Percentiles rank a stretch among this genome's conserved stretches.
Conservation (phyloP, 2,329 filamentous ascomycete species). For the Colletotrichum eleusines region DNA sequence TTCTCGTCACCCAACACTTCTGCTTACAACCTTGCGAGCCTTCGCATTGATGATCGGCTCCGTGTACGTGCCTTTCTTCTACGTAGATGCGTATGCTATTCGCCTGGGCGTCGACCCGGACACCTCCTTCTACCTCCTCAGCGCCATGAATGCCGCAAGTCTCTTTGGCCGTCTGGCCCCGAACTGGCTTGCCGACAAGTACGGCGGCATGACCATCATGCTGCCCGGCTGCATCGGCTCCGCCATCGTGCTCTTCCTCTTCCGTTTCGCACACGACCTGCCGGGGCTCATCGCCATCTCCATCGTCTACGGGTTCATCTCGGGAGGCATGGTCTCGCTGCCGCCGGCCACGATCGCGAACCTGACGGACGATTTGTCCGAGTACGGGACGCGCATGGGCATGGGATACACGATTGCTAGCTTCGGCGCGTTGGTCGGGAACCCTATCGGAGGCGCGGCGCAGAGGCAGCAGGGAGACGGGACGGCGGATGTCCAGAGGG, state of each 20-base stretch:
- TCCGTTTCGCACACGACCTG: conserved; percentile 22
- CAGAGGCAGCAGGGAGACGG: conserved; percentile 8
- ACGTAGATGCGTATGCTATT: conserved; percentile 31
- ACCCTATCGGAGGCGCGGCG: conserved; percentile 37
- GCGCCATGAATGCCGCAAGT: conserved; percentile 42
- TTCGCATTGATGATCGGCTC: conserved; percentile 37
- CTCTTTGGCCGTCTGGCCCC: conserved; percentile 41
- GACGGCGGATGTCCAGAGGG: conserved; percentile 15
- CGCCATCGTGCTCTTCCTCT: conserved; percentile 29
- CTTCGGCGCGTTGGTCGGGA: conserved; percentile 39
- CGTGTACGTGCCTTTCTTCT: conserved; percentile 39
- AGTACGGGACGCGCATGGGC: conserved; percentile 39
- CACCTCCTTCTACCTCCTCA: conserved; percentile 39
- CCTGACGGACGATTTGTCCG: conserved; percentile 32
- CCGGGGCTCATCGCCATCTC: conserved; percentile 37
- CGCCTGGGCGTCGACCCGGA: conserved; percentile 26
- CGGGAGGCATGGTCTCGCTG: conserved; percentile 39
- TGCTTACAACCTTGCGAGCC: conserved; percentile 8
- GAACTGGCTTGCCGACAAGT: conserved; percentile 40
- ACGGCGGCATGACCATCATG: conserved; percentile 39
- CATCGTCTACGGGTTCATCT: conserved; percentile 41
- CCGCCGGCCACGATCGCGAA: conserved; percentile 38
- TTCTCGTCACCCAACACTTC: too few relatives aligned
- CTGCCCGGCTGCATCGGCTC: conserved; percentile 36
- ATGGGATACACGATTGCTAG: conserved; percentile 41